Percentiles rank a stretch among this genome's conserved stretches.
phyloP scores from a whole-genome alignment of 176 grass and related monocot genomes.

The Lolium rigidum region DNA sequence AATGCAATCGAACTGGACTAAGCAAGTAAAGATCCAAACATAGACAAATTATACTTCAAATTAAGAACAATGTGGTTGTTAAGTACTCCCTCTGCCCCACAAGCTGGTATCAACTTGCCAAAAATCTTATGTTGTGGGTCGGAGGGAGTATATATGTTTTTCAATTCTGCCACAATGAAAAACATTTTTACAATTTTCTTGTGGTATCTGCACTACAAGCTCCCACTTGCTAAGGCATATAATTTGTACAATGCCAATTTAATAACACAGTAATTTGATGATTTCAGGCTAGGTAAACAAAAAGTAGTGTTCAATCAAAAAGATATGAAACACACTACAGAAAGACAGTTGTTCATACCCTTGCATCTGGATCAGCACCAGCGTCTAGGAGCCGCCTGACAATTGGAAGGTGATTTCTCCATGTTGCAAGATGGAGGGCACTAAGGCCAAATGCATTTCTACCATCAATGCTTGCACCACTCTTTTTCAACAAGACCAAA shows the following conservation, averaged over 20 bases:
- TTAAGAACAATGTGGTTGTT: conserved; percentile 18
- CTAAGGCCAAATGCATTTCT: conserved; percentile 97
- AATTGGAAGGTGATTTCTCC: conserved; percentile 96
- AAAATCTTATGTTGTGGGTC: no score
- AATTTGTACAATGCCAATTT: conserved; percentile 18
- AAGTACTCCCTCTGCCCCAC: not conserved
- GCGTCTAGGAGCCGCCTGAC: conserved; percentile 76
- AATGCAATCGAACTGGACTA: not conserved
- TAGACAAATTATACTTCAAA: conserved; percentile 12
- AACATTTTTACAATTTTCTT: not conserved
- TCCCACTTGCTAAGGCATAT: conserved; percentile 1
- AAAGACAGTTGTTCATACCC: conserved; percentile 58
- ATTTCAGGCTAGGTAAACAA: not conserved
- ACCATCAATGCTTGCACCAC: conserved; percentile 69
- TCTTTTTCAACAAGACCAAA: conserved; percentile 82
- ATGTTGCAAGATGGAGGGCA: conserved; percentile 94
- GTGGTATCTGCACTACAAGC: not conserved
- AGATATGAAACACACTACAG: conserved; percentile 10
- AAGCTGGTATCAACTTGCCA: no score
- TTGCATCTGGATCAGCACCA: conserved; percentile 94
- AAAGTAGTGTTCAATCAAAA: conserved; percentile 11
- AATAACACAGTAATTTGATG: not conserved
- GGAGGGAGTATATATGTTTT: no score
- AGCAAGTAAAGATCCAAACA: conserved; percentile 34
- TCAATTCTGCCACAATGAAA: conserved; percentile 4